These are phyloP conservation scores for Fomitiporia mediterranea DNA, from an alignment of 1,284 basidiomycete species.

Conservation along the genomic window DNA sequence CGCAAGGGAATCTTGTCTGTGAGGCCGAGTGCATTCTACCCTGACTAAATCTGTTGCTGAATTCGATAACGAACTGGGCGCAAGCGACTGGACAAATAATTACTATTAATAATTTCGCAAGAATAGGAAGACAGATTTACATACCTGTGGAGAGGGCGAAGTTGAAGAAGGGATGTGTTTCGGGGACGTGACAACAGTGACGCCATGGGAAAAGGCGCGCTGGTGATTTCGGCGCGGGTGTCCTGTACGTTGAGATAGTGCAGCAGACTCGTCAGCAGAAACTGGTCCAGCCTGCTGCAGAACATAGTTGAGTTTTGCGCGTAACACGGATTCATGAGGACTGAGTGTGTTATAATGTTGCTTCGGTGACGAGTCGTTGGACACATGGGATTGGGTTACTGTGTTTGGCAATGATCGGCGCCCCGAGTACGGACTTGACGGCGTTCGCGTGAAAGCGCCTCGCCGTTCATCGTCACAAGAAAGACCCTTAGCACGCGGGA, in stretches of 20 bases:
- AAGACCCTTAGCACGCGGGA: conserved; percentile 7
- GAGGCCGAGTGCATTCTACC: neutral
- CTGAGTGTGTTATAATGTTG: conserved; percentile 27
- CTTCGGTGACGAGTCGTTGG: conserved; percentile 14
- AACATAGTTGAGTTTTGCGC: conserved; percentile 51
- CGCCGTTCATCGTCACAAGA: conserved; percentile 1
- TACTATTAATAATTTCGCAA: neutral
- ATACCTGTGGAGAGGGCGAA: conserved; percentile 26
- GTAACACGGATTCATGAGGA: conserved; percentile 52
- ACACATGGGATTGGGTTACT: conserved; percentile 11
- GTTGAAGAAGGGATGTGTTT: conserved; percentile 1
- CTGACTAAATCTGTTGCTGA: conserved; percentile 19
- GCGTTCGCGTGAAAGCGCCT: conserved; percentile 2
- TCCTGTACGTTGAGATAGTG: neutral
- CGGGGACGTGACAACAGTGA: conserved; percentile 10
- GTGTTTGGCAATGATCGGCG: conserved; percentile 19
- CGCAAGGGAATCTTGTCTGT: conserved; percentile 23
- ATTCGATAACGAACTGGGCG: conserved; percentile 15
- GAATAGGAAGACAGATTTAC: conserved; percentile 15
- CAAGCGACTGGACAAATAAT: conserved; percentile 13
- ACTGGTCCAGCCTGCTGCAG: conserved; percentile 32
- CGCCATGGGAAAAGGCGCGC: conserved; percentile 14
- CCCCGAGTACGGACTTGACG: conserved; percentile 6
- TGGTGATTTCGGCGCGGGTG: conserved; percentile 12
- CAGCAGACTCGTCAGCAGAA: conserved; percentile 26